These are phyloP conservation scores for Paspalum notatum DNA, from an alignment of 176 grass and related monocot genomes.

Conservation along the genomic window DNA sequence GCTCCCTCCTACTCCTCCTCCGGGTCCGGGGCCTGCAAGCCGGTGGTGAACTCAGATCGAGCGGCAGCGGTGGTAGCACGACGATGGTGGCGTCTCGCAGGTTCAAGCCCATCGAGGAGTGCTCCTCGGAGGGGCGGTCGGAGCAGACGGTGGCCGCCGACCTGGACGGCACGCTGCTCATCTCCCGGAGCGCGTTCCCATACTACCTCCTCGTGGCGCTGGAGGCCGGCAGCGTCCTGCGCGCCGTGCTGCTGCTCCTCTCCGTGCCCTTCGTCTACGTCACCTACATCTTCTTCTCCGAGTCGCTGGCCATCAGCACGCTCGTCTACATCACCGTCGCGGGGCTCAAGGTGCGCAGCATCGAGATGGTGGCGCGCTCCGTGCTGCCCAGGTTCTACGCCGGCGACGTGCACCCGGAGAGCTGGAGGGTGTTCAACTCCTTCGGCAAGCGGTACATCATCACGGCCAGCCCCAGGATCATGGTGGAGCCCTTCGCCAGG, in stretches of 20 bases:
- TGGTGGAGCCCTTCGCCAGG: constrained; percentile 76
- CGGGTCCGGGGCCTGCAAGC: background rate
- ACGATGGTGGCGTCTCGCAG: constrained; percentile 57
- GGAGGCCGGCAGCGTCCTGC: constrained; percentile 86
- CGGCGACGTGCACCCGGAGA: constrained; percentile 92
- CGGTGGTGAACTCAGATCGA: background rate
- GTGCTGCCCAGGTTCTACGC: constrained; percentile 94
- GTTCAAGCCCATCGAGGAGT: constrained; percentile 80
- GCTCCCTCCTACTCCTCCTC: background rate
- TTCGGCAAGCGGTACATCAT: constrained; percentile 73
- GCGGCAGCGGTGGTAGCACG: background rate
- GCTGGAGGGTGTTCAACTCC: constrained; percentile 87
- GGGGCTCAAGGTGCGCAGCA: constrained; percentile 68
- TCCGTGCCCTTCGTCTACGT: constrained; percentile 79
- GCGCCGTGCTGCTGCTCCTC: constrained; percentile 69
- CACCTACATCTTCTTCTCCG: constrained; percentile 90
- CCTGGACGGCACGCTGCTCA: constrained; percentile 92
- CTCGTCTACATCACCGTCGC: constrained; percentile 87
- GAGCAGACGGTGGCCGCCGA: constrained; percentile 82
- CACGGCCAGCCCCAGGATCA: constrained; percentile 78
- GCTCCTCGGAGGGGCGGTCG: constrained; percentile 68
- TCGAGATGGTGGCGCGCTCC: constrained; percentile 84
- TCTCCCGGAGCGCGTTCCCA: constrained; percentile 79
- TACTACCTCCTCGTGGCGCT: constrained; percentile 96
- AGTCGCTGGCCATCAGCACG: constrained; percentile 76